A percentile compares a stretch with the other conserved stretches of the same genome.
phyloP scores from a whole-genome alignment of 2,329 filamentous ascomycete species.

The Huntiella bhutanensis region DNA sequence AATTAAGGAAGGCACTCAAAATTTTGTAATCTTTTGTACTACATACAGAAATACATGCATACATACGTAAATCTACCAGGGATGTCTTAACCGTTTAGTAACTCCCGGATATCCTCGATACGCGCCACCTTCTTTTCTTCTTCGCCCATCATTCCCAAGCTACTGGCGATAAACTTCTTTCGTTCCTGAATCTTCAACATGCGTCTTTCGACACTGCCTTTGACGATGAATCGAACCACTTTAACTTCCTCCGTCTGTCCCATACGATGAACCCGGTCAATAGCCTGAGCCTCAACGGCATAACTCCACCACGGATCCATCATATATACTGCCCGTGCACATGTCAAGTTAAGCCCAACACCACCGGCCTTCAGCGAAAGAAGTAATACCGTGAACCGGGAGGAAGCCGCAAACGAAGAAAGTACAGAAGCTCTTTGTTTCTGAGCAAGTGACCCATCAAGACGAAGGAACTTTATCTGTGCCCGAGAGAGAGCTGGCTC shows the following conservation, averaged over 20 bases:
- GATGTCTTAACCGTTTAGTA: constrained; percentile 29
- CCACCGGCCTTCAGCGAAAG: constrained; percentile 78
- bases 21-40: too few relatives aligned
- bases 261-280: constrained; percentile 94
- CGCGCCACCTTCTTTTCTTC: constrained; percentile 80
- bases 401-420: constrained; percentile 40
- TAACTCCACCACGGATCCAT: constrained; percentile 99
- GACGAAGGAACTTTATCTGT: constrained; percentile 62
- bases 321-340: constrained; percentile 82
- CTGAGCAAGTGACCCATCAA: constrained; percentile 81
- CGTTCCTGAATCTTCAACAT: constrained; percentile 88
- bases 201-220: constrained; percentile 80
- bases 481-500: constrained; percentile 56
- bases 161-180: constrained; percentile 94
- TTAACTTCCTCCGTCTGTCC: constrained; percentile 74
- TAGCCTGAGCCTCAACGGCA: constrained; percentile 88
- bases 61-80: too few relatives aligned
- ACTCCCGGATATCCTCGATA: constrained; percentile 84
- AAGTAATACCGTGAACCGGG: constrained; percentile 54
- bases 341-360: constrained; percentile 81
- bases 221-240: constrained; percentile 75
- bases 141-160: constrained; percentile 82
- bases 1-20: too few relatives aligned
- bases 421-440: constrained; percentile 67
- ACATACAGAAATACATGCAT: too few relatives aligned